phyloP scores from a whole-genome alignment of 192 early-diverging fungal genomes.

The Coemansia aciculifera region DNA sequence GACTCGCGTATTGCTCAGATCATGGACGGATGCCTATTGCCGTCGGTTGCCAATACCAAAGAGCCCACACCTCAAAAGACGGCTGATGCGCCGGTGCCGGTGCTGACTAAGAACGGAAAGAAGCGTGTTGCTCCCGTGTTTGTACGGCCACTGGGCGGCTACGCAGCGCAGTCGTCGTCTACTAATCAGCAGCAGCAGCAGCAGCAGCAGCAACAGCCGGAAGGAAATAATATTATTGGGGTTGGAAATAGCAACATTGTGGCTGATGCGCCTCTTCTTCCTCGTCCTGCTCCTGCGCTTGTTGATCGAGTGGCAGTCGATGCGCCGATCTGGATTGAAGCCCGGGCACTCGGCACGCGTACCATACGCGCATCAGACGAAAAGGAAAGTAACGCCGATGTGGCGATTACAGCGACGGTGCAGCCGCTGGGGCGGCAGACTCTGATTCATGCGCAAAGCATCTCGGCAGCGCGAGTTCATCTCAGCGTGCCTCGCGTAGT shows the following conservation, averaged over 20 bases:
- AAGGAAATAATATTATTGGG: background rate
- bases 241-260: background rate
- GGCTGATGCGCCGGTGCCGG: conserved; percentile 23
- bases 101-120: conserved; percentile 73
- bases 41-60: background rate
- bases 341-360: conserved; percentile 32
- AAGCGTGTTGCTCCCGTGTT: conserved; percentile 79
- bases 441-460: conserved; percentile 41
- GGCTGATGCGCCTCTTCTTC: background rate
- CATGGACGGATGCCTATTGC: conserved; percentile 2
- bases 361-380: background rate
- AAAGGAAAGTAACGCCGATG: background rate
- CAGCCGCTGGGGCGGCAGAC: conserved; percentile 28
- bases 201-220: background rate
- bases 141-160: conserved; percentile 42
- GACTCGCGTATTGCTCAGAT: conserved; percentile 40
- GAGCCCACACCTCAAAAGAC: no score
- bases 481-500: conserved; percentile 35
- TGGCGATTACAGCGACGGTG: background rate
- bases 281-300: background rate
- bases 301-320: conserved; percentile 10
- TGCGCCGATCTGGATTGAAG: conserved; percentile 44
- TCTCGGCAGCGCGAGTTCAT: conserved; percentile 35
- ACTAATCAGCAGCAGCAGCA: background rate
- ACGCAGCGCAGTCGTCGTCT: background rate